Conservation (phyloP, 1,139 yeast genomes). For the Tardiomyces depauwii region DNA sequence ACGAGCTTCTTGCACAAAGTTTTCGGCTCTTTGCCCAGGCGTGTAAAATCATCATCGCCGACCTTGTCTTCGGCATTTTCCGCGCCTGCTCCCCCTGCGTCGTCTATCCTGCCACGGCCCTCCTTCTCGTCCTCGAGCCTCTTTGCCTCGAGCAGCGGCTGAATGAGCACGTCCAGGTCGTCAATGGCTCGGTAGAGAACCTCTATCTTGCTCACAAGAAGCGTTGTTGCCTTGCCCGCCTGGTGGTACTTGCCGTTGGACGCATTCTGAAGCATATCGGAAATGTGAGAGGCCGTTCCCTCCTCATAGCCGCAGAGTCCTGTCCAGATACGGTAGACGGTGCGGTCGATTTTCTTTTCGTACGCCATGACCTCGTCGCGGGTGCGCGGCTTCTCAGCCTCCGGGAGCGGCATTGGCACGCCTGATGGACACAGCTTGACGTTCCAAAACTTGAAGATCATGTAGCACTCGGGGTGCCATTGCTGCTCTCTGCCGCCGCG, state of each 20-base stretch:
- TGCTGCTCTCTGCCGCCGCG: conserved; percentile 92
- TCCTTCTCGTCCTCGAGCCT: conserved; percentile 5
- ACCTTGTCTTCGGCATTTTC: conserved; percentile 2
- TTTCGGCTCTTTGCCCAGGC: conserved; percentile 69
- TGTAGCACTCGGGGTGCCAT: conserved; percentile 99
- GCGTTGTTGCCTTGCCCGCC: conserved; percentile 66
- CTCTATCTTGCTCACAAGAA: conserved; percentile 62
- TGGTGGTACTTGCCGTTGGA: conserved; percentile 61
- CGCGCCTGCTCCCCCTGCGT: neutral
- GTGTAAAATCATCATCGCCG: conserved; percentile 11
- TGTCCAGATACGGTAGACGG: conserved; percentile 75
- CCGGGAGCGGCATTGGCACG: conserved; percentile 5
- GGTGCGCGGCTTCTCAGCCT: conserved; percentile 2
- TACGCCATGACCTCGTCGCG: conserved; percentile 43
- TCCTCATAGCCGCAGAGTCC: conserved; percentile 85
- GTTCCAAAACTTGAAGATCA: conserved; percentile 96
- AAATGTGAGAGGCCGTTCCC: conserved; percentile 80
- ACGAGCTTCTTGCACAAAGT: conserved; percentile 47
- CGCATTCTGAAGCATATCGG: conserved; percentile 84
- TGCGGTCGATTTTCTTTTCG: conserved; percentile 34
- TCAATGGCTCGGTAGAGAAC: conserved; percentile 73
- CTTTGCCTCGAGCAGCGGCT: conserved; percentile 2
- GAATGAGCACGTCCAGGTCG: conserved; percentile 19
- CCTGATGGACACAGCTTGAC: conserved; percentile 48
- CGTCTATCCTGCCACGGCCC: neutral